These are phyloP conservation scores for Apiotrichum mycotoxinovorans DNA, from an alignment of 1,284 basidiomycete genomes.

Conservation along the genomic window DNA sequence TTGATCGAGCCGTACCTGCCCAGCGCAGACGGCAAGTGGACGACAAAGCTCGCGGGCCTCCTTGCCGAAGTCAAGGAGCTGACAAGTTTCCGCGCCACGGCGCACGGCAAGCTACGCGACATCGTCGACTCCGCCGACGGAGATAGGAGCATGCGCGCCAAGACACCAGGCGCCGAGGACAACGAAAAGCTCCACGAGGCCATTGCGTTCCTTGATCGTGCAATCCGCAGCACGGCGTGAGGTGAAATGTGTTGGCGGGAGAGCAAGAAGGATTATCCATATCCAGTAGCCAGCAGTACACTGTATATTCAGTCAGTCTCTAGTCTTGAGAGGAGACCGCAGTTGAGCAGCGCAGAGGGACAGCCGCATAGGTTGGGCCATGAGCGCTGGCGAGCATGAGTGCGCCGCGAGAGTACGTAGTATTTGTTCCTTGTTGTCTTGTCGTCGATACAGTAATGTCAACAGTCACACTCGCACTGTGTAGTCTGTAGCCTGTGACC, in stretches of 20 bases:
- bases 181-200: not conserved
- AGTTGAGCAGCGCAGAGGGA: too few species aligned
- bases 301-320: too few species aligned
- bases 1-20: slow-evolving; percentile 6
- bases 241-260: not conserved
- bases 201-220: not conserved
- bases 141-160: not conserved
- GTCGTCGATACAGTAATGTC: too few species aligned
- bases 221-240: not conserved
- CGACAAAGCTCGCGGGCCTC: not conserved
- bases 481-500: too few species aligned
- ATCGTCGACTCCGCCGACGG: not conserved
- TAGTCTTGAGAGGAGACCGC: too few species aligned
- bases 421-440: too few species aligned
- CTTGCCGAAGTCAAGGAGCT: not conserved
- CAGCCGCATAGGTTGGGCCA: too few species aligned
- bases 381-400: too few species aligned
- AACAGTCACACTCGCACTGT: too few species aligned
- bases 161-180: not conserved
- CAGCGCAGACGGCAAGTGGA: not conserved
- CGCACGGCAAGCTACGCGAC: not conserved
- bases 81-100: not conserved
- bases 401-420: too few species aligned
- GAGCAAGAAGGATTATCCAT: not conserved
- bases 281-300: too few species aligned